Evolutionary conservation across 345 rosid species (phyloP).

Genomic region (Murraya koenigii): DNA sequence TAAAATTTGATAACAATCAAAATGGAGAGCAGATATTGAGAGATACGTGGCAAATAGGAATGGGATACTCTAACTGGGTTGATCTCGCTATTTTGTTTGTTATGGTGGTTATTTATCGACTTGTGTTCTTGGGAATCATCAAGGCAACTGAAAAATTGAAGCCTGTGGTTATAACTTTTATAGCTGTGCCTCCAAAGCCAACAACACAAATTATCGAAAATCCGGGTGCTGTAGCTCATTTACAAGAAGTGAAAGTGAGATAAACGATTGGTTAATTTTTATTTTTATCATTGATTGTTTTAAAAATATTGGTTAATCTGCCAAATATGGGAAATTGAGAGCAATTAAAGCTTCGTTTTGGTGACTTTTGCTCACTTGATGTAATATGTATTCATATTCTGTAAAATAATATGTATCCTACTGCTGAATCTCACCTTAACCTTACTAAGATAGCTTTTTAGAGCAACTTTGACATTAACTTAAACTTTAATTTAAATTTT

Average conservation of each 20-base stretch:
- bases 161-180: constrained; percentile 1
- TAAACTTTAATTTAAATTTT: no score
- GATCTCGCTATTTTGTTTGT: constrained; percentile 40
- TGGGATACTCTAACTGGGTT: constrained; percentile 52
- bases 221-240: constrained; percentile 3
- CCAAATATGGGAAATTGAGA: no score
- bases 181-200: neutral
- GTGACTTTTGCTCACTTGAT: no score
- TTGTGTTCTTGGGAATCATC: constrained; percentile 32
- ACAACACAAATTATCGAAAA: constrained; percentile 12
- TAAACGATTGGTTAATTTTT: no score
- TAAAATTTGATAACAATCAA: constrained; percentile 18
- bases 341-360: no score
- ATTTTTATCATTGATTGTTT: no score
- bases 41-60: constrained; percentile 37
- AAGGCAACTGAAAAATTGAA: constrained; percentile 31
- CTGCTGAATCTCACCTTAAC: no score
- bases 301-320: no score
- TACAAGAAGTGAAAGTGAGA: neutral
- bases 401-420: no score
- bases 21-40: constrained; percentile 26
- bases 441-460: no score
- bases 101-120: constrained; percentile 37
- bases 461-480: no score
- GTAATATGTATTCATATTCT: no score